These are phyloP conservation scores for Rhododendron vialii DNA, from an alignment of 148 eudicot genomes.

Conservation along the genomic window DNA sequence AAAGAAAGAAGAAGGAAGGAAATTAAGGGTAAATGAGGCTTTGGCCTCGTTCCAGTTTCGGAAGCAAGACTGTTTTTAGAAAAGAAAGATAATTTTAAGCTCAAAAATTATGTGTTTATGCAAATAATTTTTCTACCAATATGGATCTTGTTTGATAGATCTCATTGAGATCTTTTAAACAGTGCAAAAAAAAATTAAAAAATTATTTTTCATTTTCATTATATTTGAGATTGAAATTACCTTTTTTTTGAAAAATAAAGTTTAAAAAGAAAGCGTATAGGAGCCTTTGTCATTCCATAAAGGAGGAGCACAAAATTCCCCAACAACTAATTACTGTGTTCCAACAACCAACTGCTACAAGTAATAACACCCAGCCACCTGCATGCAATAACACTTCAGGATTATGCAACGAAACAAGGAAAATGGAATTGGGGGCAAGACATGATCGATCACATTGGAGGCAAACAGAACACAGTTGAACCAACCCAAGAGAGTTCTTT, in stretches of 20 bases:
- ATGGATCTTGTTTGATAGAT: no score
- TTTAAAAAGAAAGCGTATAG: no score
- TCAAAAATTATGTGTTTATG: no score
- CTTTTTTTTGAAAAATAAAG: no score
- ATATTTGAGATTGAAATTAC: no score
- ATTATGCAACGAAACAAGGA: background rate
- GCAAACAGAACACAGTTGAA: background rate
- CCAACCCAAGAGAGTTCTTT: background rate
- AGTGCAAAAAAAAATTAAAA: no score
- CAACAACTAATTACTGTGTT: background rate
- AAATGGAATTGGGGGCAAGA: background rate
- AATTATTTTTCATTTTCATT: no score
- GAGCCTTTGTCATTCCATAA: background rate
- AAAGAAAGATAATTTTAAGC: no score
- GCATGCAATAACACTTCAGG: background rate
- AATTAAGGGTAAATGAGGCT: background rate
- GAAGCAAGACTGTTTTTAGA: no score
- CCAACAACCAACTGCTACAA: background rate
- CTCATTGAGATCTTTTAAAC: no score
- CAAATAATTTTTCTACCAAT: no score
- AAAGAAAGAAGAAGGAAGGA: background rate
- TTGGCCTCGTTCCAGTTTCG: background rate
- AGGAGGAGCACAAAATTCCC: background rate
- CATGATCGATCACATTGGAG: background rate
- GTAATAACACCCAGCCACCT: background rate